Percentiles rank a stretch among this genome's conserved stretches.
phyloP scores from a whole-genome alignment of 768 basidiomycete genomes.

The Mycena chlorophos region DNA sequence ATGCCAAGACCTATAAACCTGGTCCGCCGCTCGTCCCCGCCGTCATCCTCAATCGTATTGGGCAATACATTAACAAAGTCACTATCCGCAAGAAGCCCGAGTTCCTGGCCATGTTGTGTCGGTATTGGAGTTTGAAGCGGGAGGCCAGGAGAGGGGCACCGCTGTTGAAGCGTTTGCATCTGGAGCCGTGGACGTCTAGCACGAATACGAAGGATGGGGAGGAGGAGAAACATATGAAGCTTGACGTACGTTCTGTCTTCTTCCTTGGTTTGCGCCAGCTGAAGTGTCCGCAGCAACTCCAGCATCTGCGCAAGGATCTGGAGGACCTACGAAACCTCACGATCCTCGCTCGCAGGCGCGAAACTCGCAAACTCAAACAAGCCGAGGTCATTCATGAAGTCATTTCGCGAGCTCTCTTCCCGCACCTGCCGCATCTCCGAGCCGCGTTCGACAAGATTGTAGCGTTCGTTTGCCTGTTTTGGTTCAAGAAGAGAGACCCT shows the following conservation, averaged over 20 bases:
- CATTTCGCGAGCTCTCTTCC: conserved; percentile 63
- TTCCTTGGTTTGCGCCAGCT: background rate
- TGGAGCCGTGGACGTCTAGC: conserved; percentile 96
- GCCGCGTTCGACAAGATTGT: conserved; percentile 69
- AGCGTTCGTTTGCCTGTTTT: conserved; percentile 45
- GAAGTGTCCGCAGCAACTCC: conserved; percentile 44
- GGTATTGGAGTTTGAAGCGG: conserved; percentile 97
- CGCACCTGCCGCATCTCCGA: conserved; percentile 61
- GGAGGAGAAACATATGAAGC: conserved; percentile 77
- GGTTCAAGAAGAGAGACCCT: background rate
- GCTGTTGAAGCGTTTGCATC: conserved; percentile 84
- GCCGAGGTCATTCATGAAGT: conserved; percentile 66
- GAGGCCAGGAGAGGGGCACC: conserved; percentile 93
- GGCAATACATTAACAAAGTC: conserved; percentile 71
- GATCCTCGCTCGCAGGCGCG: conserved; percentile 71
- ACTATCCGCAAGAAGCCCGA: conserved; percentile 72
- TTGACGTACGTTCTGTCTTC: conserved; percentile 57
- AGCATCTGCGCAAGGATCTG: conserved; percentile 74
- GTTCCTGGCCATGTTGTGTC: conserved; percentile 75
- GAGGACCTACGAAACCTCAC: conserved; percentile 66
- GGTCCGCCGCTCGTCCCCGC: conserved; percentile 91
- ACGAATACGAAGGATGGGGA: conserved; percentile 69
- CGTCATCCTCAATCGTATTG: conserved; percentile 75
- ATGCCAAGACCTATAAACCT: conserved; percentile 88
- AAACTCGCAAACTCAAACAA: conserved; percentile 75